Evolutionary conservation across 768 basidiomycete species (phyloP).

Genomic region (Clathrus columnatus): DNA sequence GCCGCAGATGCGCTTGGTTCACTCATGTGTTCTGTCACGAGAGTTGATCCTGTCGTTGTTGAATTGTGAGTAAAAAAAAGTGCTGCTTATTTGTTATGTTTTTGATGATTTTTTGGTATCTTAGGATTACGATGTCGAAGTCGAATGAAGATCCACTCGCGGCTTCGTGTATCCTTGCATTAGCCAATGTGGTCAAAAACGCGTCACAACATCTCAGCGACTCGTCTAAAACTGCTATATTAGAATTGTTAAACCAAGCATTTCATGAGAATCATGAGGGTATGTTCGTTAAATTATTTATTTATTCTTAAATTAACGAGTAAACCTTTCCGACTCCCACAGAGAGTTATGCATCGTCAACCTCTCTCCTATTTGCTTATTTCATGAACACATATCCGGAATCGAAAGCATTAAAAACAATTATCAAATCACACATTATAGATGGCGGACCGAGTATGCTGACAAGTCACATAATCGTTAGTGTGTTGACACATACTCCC

Average conservation of each 20-base stretch:
- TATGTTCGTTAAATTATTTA: slow-evolving; percentile 21
- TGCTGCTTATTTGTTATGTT: slow-evolving; percentile 21
- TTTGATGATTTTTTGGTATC: background rate
- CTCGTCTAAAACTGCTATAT: slow-evolving; percentile 59
- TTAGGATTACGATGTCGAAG: slow-evolving; percentile 41
- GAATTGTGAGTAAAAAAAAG: slow-evolving; percentile 41
- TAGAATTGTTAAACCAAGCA: slow-evolving; percentile 70
- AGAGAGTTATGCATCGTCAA: slow-evolving; percentile 66
- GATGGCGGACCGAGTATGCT: slow-evolving; percentile 20
- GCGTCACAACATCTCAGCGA: slow-evolving; percentile 71
- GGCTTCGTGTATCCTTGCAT: slow-evolving; percentile 63
- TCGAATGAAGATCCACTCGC: slow-evolving; percentile 62
- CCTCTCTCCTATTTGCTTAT: slow-evolving; percentile 53
- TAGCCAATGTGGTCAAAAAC: slow-evolving; percentile 65
- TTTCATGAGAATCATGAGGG: slow-evolving; percentile 69
- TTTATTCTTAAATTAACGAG: background rate
- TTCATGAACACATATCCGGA: slow-evolving; percentile 50
- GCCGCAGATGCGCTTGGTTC: slow-evolving; percentile 82
- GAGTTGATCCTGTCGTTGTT: slow-evolving; percentile 90
- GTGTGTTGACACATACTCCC: slow-evolving; percentile 29
- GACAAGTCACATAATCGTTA: slow-evolving; percentile 45
- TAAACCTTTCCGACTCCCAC: too few species aligned
- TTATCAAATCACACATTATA: slow-evolving; percentile 38
- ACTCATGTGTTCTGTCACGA: slow-evolving; percentile 83
- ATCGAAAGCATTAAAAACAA: slow-evolving; percentile 39